Evolutionary conservation across 345 rosid species (phyloP), one percentile per base, ranked within the genome.

Genomic region (Abelmoschus esculentus): DNA sequence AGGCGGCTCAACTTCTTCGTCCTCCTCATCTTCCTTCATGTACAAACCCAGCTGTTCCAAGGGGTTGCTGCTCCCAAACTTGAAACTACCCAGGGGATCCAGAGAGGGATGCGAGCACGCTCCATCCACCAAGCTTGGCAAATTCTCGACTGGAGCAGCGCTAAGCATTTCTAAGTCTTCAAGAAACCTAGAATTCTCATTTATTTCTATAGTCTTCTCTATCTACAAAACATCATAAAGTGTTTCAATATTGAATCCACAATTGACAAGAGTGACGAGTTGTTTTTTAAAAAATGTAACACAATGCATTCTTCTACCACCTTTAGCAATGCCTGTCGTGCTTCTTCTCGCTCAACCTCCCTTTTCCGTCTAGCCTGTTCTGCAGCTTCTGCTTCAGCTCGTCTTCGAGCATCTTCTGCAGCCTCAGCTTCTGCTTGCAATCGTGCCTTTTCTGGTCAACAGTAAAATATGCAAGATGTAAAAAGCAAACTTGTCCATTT

Each of bases 161-260:
- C 96, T 90, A 56, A 95, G 85, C 99, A 90, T 87, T 82, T 95
- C 97, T 42, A 95, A 76, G 76, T 95, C 98, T 76, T 91, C 82
- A 14, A 95, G 90, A 72, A 91, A 91, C 64, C 84, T 82, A 70
- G 92, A 80, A 79, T 86, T 91, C 86, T 90, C 99, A 44, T 90
- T 89, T 68, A 95, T 91, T 66, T 90, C 96, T n/a, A 95, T 93
- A 7, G 97, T 95, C 78, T 86, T 95, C 71, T 95, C 99, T 89
- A 95, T 90, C 99, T 95, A 84, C 77, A 82, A 3, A 59, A 71
- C 56, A 58, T 69, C 64, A 61, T 52, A 54, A 62, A 53, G 4
- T 18, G 50, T 32, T 2, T 53, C 40, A 57, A 40, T 58, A 67
- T 38, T 60, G 67, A 47, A 63, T 38, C 9, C 57, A 18, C 2